phyloP scores from a whole-genome alignment of 192 early-diverging fungal genomes.

The Chytriomyces sp. region DNA sequence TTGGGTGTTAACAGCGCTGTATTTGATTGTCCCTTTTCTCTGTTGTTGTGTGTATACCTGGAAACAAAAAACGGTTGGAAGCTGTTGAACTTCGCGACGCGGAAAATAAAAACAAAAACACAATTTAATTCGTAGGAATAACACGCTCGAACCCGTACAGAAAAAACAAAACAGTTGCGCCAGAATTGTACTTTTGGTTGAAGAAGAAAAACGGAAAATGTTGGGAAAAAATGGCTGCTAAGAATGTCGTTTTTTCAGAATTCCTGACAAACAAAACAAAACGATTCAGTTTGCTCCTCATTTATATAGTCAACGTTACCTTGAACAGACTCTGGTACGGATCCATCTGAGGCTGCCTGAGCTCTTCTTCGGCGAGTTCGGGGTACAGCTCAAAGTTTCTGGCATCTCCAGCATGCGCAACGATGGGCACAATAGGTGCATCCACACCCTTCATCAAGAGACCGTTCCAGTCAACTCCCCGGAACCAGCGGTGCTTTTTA shows the following conservation, averaged over 20 bases:
- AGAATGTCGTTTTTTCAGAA: constrained; percentile 12
- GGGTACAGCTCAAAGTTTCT: constrained; percentile 98
- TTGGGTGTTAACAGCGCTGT: too few relatives aligned
- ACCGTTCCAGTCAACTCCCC: constrained; percentile 89
- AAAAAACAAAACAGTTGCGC: too few relatives aligned
- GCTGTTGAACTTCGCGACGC: too few relatives aligned
- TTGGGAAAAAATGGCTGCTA: too few relatives aligned
- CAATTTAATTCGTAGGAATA: too few relatives aligned
- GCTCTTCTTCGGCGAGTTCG: constrained; percentile 73
- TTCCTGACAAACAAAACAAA: constrained; percentile 8
- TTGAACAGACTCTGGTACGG: constrained; percentile 80
- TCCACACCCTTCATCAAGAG: constrained; percentile 75
- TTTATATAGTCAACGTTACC: constrained; percentile 8
- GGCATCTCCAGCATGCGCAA: constrained; percentile 90
- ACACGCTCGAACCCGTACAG: too few relatives aligned
- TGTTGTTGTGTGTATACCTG: too few relatives aligned
- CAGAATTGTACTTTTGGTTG: too few relatives aligned
- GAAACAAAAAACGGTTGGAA: too few relatives aligned
- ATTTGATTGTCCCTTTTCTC: too few relatives aligned
- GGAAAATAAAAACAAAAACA: too few relatives aligned
- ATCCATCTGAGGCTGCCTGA: constrained; percentile 61
- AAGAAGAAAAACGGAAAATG: too few relatives aligned
- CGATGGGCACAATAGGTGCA: constrained; percentile 89
- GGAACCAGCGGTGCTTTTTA: constrained; percentile 94
- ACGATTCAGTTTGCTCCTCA: neutral